Evolutionary conservation across 1,284 basidiomycete species (phyloP).

Genomic region (Golubevia pallescens): DNA sequence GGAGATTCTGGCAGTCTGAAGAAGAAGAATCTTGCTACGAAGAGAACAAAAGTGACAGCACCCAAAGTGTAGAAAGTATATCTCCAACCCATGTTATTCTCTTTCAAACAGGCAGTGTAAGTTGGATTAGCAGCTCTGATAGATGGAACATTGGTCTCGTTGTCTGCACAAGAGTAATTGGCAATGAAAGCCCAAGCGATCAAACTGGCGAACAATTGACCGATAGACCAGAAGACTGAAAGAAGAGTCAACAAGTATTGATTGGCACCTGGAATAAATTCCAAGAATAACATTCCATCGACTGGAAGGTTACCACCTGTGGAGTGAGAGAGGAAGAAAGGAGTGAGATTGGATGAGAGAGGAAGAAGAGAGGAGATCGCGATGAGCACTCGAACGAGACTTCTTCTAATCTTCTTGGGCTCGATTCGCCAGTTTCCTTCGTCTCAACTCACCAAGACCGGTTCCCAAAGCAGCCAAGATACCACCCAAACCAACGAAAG

Average conservation of each 20-base stretch:
- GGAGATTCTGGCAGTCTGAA: slow-evolving; percentile 62
- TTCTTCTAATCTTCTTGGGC: not conserved
- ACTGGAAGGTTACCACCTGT: slow-evolving; percentile 50
- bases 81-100: slow-evolving; percentile 54
- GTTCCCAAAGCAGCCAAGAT: slow-evolving; percentile 52
- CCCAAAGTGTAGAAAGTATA: slow-evolving; percentile 59
- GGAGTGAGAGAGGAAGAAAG: no score
- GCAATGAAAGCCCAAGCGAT: slow-evolving; percentile 61
- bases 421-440: no score
- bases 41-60: slow-evolving; percentile 49
- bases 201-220: slow-evolving; percentile 53
- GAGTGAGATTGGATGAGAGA: not conserved
- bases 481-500: slow-evolving; percentile 50
- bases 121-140: slow-evolving; percentile 6
- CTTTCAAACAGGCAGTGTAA: slow-evolving; percentile 24
- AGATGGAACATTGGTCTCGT: slow-evolving; percentile 21
- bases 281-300: slow-evolving; percentile 62
- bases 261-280: slow-evolving; percentile 52
- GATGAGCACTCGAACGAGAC: not conserved
- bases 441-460: slow-evolving; percentile 46
- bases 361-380: not conserved
- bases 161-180: slow-evolving; percentile 46
- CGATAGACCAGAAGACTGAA: slow-evolving; percentile 62
- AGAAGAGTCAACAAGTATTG: slow-evolving; percentile 56
- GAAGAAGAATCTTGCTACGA: slow-evolving; percentile 51